Conservation (phyloP, 805 yeast genomes). For the Starmerella apicola region DNA sequence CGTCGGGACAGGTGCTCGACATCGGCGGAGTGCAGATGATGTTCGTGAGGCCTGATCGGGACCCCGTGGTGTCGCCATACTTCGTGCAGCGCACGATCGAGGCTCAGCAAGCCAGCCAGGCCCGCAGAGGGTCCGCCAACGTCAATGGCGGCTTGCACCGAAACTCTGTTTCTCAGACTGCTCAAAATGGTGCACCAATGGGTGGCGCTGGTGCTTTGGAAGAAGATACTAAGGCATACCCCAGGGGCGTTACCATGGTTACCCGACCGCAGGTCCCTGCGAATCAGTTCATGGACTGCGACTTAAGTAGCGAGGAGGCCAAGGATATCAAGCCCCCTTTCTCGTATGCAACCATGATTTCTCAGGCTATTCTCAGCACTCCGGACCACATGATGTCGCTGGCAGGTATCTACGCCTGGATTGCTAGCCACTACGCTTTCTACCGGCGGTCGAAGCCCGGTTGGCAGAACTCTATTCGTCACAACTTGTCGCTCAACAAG, state of each 20-base stretch:
- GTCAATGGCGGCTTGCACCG: not conserved
- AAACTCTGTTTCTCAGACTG: not conserved
- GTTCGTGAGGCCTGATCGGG: slow-evolving; percentile 89
- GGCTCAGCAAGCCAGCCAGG: slow-evolving; percentile 1
- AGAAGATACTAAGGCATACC: slow-evolving; percentile 21
- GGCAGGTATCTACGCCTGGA: slow-evolving; percentile 88
- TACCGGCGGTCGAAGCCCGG: slow-evolving; percentile 88
- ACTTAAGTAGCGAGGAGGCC: slow-evolving; percentile 74
- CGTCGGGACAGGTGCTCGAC: slow-evolving; percentile 83
- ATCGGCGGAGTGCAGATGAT: slow-evolving; percentile 98
- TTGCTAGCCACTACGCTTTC: slow-evolving; percentile 74
- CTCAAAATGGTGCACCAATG: not conserved
- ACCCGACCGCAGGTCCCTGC: slow-evolving; percentile 30
- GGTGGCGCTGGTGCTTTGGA: not conserved
- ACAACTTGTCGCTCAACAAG: slow-evolving; percentile 83
- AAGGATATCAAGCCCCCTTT: slow-evolving; percentile 93
- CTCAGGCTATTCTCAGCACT: slow-evolving; percentile 87
- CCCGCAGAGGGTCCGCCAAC: not conserved
- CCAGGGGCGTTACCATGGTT: slow-evolving; percentile 33
- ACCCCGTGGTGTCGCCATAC: slow-evolving; percentile 47
- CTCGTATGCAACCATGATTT: slow-evolving; percentile 95
- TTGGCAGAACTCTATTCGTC: slow-evolving; percentile 97
- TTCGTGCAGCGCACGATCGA: slow-evolving; percentile 5
- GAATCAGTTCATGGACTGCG: slow-evolving; percentile 27
- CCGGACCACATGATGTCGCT: slow-evolving; percentile 78